phyloP scores from a whole-genome alignment of 2,329 filamentous ascomycete genomes.

The Venturia asperata region DNA sequence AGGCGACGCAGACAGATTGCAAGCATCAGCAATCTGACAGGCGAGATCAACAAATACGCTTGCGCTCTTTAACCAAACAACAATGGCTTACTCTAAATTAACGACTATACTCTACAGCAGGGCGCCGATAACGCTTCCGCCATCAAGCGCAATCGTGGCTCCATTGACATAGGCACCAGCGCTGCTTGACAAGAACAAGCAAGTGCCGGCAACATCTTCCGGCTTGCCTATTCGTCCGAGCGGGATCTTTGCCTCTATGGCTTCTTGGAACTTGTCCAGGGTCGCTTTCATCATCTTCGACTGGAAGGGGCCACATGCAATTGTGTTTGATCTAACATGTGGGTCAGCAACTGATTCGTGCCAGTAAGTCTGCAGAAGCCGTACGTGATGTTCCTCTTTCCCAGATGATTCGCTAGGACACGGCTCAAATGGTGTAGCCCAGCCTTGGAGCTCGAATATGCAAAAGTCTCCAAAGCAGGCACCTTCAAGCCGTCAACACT shows the following conservation, averaged over 20 bases:
- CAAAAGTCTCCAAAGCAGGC: slow-evolving; percentile 51
- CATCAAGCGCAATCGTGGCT: slow-evolving; percentile 38
- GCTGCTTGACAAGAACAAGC: slow-evolving; percentile 60
- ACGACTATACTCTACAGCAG: slow-evolving; percentile 30
- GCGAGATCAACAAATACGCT: not conserved
- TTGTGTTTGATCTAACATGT: slow-evolving; percentile 48
- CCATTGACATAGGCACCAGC: slow-evolving; percentile 49
- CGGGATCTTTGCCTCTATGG: slow-evolving; percentile 54
- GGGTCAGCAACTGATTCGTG: not conserved
- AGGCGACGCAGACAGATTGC: not conserved
- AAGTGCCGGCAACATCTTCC: slow-evolving; percentile 63
- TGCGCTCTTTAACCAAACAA: not conserved
- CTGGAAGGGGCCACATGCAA: slow-evolving; percentile 65
- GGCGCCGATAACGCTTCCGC: slow-evolving; percentile 32
- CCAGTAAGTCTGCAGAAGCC: not conserved
- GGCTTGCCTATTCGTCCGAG: slow-evolving; percentile 59
- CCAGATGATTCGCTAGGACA: slow-evolving; percentile 57
- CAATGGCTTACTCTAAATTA: not conserved
- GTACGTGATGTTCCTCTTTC: slow-evolving; percentile 51
- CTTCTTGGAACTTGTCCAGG: slow-evolving; percentile 50
- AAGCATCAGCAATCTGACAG: not conserved
- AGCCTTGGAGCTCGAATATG: slow-evolving; percentile 56
- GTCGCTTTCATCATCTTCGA: slow-evolving; percentile 70
- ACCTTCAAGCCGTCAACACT: slow-evolving; percentile 56
- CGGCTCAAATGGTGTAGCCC: slow-evolving; percentile 58